Conservation (phyloP, 805 yeast species). For the Metschnikowia similis region DNA sequence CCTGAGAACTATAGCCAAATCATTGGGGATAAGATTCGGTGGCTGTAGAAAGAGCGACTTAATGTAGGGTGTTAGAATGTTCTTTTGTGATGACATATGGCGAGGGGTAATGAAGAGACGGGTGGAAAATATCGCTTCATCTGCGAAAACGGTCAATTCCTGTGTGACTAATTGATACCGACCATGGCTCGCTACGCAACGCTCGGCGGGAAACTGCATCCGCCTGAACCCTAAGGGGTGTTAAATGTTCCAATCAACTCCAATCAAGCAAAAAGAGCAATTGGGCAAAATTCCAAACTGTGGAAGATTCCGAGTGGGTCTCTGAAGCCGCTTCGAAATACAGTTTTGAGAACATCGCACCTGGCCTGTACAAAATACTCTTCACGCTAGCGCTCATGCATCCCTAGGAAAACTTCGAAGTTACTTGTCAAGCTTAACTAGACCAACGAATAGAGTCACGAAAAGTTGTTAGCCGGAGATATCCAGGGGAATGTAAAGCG, state of each 20-base stretch:
- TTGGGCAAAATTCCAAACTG: background rate
- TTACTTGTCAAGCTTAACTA: no score
- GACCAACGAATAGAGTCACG: no score
- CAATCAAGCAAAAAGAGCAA: background rate
- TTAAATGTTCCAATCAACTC: background rate
- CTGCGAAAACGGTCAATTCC: constrained; percentile 2
- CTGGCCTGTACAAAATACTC: no score
- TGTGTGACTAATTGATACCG: constrained; percentile 1
- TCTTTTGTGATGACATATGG: constrained; percentile 12
- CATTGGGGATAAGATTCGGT: constrained; percentile 58
- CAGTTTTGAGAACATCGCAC: no score
- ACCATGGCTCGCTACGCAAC: background rate
- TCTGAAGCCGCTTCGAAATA: no score
- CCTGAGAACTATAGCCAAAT: constrained; percentile 59
- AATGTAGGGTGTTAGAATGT: constrained; percentile 52
- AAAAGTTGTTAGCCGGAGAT: no score
- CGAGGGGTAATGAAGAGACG: background rate
- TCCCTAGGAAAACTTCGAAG: no score
- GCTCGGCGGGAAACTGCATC: background rate
- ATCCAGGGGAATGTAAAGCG: no score
- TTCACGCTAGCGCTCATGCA: no score
- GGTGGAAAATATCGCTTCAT: constrained; percentile 1
- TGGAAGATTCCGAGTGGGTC: no score
- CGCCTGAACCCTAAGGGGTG: background rate
- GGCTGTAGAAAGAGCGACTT: constrained; percentile 60